A percentile compares a stretch with the other conserved stretches of the same genome.
Conservation (phyloP, 352 stramenopile species). For the Pythium pyrilobum region DNA sequence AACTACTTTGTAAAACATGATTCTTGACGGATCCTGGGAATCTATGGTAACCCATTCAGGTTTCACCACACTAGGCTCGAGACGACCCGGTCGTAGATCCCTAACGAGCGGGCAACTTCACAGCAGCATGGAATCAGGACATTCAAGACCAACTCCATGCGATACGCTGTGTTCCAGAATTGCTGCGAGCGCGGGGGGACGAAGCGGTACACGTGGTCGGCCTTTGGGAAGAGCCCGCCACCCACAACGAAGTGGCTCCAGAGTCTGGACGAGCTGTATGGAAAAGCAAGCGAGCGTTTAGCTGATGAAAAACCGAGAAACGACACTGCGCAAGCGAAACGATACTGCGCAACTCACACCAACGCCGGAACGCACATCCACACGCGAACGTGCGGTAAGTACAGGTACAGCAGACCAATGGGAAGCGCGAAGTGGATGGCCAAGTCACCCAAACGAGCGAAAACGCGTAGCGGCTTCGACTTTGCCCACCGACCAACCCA, state of each 20-base stretch:
- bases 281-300: not conserved
- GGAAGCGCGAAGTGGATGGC: constrained; percentile 60
- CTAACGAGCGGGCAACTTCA: constrained; percentile 33
- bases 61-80: constrained; percentile 5
- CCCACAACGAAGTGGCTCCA: constrained; percentile 77
- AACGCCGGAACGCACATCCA: constrained; percentile 79
- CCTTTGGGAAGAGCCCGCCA: constrained; percentile 63
- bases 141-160: constrained; percentile 81
- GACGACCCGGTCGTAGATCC: constrained; percentile 20
- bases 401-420: constrained; percentile 59
- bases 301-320: not conserved
- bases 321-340: not conserved
- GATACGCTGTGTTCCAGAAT: constrained; percentile 76
- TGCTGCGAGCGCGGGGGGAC: constrained; percentile 59
- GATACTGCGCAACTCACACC: constrained; percentile 36
- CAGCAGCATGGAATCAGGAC: constrained; percentile 71
- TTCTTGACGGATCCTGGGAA: too few species aligned
- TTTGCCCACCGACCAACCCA: constrained; percentile 68
- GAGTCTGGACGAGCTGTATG: constrained; percentile 52
- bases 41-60: not conserved
- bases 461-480: constrained; percentile 45
- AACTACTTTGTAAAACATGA: too few species aligned
- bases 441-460: constrained; percentile 50
- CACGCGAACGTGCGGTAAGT: constrained; percentile 61
- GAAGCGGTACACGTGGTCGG: constrained; percentile 79